Evolutionary conservation across 495 filamentous ascomycete species (phyloP), one percentile per base, ranked within the genome.

Genomic region (Xylaria curta): DNA sequence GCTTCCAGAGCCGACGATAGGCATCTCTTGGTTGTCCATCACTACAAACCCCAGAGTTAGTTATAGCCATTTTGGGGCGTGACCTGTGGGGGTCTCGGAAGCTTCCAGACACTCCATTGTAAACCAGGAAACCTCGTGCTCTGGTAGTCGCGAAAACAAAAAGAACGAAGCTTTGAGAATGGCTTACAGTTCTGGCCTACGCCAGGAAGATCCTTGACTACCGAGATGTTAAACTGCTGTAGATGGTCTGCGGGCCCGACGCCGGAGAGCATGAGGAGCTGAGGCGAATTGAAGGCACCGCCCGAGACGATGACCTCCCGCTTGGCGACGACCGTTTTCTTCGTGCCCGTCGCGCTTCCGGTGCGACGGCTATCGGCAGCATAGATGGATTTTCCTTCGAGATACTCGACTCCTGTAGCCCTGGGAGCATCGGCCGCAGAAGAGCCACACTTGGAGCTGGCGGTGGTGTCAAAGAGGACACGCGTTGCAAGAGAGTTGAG

Each of bases 251-350:
- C 61, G 9, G 63, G 63, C 0, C 84, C 84, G 60, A 83, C 73
- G 2, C 82, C 82, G 31, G 80, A 83, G 33, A 87, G 78, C 80
- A 85, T 84, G 13, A 87, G 80, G 0, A 87, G 73, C 51, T 87
- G 85, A 3, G 85, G 85, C 13, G 83, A 81, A 68, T 83, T 80
- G 65, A 85, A 81, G 3, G 74, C 76, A 15, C 84, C 83, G 33
- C 80, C 80, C 12, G 80, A 78, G 36, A 85, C 46, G 46, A 86
- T 86, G 40, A 85, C 80, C 62, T 85, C 84, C 26, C 82, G 79
- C 1, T 71, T 76, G 4, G 82, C 83, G 0, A 73, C 56, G 21
- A 87, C 72, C 3, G 70, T 80, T 60, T 81, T 84, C 8, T 49
- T 60, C 10, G 60, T 68, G 9, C 83, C 81, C 17, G 42, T 73